Base-by-base conservation (phyloP, 441 rosid species). In the Aquilaria agallochum region DNA sequence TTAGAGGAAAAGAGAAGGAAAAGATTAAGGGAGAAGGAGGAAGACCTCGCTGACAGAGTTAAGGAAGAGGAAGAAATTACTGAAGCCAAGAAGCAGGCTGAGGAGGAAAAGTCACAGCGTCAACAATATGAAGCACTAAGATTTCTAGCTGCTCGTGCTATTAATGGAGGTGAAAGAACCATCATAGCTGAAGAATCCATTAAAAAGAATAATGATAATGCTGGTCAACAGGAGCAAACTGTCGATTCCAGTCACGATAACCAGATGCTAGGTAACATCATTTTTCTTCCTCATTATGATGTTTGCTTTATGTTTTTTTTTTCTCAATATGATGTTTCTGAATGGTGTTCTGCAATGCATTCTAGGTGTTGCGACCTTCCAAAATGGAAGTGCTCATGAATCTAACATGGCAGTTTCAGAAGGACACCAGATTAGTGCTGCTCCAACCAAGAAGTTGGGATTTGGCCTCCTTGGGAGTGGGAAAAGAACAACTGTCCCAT, bases 381-480 rank as follows among this genome's bases (percentile, higher is more conserved):
- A 77, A 75, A 83, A 86, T 78, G 92, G 92, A 40, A 69, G 67
- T 44, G 77, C 59, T 60, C 86, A 83, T 74, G 91, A 79, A 45
- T 76, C 83, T 66, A 68, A 69, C 31, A 55, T 63, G 70, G 34
- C 71, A 53, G 82, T 81, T 59, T 73, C 90, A 42, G 95, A 94
- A 53, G 32, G 67, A 10, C 85, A 69, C 55, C 90, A 71, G 56
- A 68, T 72, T 71, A 78, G 70, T 59, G 78, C 67, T 78, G 88
- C 72, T 42, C 95, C 91, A 31, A 69, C 84, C 14, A 89, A 80
- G 71, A 95, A 92, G 73, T 68, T 90, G 80, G 99, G 99, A 46
- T 95, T 95, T 80, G 99, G 99, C 78, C 87, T 95, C 59, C 89
- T 87, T 58, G 98, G 97, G 52, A 89, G 95, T 30, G 99, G 98